phyloP scores from a whole-genome alignment of 176 grass and related monocot species.

The Raddia guianensis region DNA sequence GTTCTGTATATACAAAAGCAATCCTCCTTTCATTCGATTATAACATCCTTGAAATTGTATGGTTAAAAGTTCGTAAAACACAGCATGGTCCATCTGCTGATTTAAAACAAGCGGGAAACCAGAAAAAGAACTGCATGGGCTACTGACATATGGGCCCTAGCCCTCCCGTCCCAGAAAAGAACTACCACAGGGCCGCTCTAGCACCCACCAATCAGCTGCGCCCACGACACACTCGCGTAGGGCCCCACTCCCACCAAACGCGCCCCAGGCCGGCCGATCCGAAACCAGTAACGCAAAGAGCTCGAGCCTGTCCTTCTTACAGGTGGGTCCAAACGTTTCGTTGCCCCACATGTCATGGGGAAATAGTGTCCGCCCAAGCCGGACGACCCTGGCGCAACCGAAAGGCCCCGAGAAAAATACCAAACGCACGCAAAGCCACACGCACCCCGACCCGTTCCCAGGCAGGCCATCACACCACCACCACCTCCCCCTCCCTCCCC shows the following conservation, averaged over 20 bases:
- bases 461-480: slow-evolving; percentile 47
- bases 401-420: slow-evolving; percentile 51
- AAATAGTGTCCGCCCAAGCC: not conserved
- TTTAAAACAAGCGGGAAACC: not conserved
- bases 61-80: not conserved
- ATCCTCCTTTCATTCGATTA: not conserved
- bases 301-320: not conserved
- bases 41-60: not conserved
- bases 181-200: not conserved
- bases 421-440: slow-evolving; percentile 69
- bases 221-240: slow-evolving; percentile 28
- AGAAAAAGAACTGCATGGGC: no score
- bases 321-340: not conserved
- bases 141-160: slow-evolving; percentile 2
- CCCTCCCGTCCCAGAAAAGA: not conserved
- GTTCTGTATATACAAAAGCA: not conserved
- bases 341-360: slow-evolving; percentile 22
- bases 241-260: slow-evolving; percentile 38
- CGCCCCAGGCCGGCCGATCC: slow-evolving; percentile 43
- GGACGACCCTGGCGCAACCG: slow-evolving; percentile 25
- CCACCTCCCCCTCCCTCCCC: not conserved
- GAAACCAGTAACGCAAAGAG: not conserved
- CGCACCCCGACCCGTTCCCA: slow-evolving; percentile 56
- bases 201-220: slow-evolving; percentile 42
- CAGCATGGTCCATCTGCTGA: not conserved